phyloP scores from a whole-genome alignment of 495 filamentous ascomycete genomes.

The Trichoderma erinaceum region DNA sequence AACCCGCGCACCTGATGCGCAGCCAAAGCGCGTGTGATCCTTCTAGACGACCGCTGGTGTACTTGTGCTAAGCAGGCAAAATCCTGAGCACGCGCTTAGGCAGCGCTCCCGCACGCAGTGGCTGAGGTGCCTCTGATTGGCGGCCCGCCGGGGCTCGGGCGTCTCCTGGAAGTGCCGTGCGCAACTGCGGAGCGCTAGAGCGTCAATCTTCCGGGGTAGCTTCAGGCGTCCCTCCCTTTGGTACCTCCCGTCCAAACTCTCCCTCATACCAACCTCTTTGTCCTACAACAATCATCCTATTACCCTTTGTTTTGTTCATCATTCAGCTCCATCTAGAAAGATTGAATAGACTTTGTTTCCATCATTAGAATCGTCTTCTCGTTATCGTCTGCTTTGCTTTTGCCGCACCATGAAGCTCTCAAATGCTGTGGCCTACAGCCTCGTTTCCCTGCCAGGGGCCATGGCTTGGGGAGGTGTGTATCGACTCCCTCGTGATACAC shows the following conservation, averaged over 20 bases:
- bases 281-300: neutral
- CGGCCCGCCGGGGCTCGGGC: neutral
- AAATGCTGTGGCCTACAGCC: slow-evolving; percentile 22
- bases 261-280: neutral
- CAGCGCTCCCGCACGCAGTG: neutral
- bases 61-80: neutral
- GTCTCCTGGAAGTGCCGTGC: neutral
- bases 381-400: neutral
- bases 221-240: neutral
- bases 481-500: neutral
- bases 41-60: neutral
- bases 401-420: slow-evolving; percentile 20
- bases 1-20: neutral
- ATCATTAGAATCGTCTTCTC: neutral
- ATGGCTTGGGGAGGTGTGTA: slow-evolving; percentile 35
- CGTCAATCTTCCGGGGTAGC: neutral
- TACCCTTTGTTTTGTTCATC: neutral
- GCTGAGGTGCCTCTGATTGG: slow-evolving; percentile 3
- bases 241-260: neutral
- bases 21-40: neutral
- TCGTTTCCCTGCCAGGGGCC: slow-evolving; percentile 27
- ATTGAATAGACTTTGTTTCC: neutral
- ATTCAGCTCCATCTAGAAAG: neutral
- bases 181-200: neutral
- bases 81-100: neutral